A percentile compares a stretch with the other conserved stretches of the same genome.
phyloP scores from a whole-genome alignment of 2,329 filamentous ascomycete genomes.

The Pseudogymnoascus sp. region DNA sequence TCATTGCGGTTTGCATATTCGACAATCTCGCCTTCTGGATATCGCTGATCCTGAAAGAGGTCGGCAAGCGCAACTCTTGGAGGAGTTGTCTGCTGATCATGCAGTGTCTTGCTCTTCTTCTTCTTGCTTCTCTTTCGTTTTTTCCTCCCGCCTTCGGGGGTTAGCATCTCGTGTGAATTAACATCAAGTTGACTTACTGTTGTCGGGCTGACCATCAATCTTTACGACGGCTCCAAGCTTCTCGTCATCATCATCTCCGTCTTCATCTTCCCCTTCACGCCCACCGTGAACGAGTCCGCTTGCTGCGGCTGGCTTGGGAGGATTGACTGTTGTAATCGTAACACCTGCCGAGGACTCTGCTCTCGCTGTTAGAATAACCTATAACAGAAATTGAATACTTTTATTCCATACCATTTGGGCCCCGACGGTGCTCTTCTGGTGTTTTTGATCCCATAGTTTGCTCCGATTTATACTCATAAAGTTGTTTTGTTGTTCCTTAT shows the following conservation, averaged over 20 bases:
- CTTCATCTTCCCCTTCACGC: constrained; percentile 22
- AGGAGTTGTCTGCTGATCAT: constrained; percentile 58
- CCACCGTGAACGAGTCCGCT: background rate
- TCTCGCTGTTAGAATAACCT: background rate
- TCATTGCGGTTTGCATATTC: constrained; percentile 58
- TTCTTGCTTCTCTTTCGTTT: constrained; percentile 72
- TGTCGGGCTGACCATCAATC: background rate
- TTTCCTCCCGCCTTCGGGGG: constrained; percentile 49
- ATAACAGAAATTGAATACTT: background rate
- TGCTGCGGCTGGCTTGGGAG: background rate
- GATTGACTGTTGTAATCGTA: background rate
- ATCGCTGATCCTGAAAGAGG: constrained; percentile 61
- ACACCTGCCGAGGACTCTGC: background rate
- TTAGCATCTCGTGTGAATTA: constrained; percentile 33
- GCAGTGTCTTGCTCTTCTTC: constrained; percentile 55
- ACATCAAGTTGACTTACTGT: constrained; percentile 18
- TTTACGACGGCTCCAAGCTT: background rate
- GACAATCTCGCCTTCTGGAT: constrained; percentile 67
- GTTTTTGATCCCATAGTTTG: background rate
- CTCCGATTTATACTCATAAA: background rate
- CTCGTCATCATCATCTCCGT: constrained; percentile 4
- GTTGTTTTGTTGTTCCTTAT: background rate
- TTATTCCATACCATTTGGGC: background rate
- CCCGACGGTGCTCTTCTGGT: constrained; percentile 2
- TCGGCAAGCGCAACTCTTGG: constrained; percentile 65